A percentile compares a stretch with the other conserved stretches of the same genome.
Conservation (phyloP, 1,284 basidiomycete species). For the Pyrrhoderma noxium region DNA sequence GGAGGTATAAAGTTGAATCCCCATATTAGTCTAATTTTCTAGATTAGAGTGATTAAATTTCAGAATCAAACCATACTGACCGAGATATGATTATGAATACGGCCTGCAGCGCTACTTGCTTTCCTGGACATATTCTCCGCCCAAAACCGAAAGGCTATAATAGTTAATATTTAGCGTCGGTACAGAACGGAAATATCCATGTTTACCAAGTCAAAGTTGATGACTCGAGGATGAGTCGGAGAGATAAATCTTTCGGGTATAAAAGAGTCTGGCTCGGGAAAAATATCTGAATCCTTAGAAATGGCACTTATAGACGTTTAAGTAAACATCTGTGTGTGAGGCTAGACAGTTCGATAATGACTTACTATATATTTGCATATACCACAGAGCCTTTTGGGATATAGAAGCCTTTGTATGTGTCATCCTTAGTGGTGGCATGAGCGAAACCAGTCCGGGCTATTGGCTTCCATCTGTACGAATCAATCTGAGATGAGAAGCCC, state of each 20-base stretch:
- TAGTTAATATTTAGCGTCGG: too few relatives aligned
- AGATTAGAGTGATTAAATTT: not conserved
- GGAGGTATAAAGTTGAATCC: slow-evolving; percentile 3
- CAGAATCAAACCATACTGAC: not conserved
- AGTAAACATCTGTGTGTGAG: too few relatives aligned
- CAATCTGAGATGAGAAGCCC: too few relatives aligned
- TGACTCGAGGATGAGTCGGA: slow-evolving; percentile 10
- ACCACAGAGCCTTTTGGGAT: slow-evolving; percentile 18
- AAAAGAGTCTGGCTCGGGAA: slow-evolving; percentile 21
- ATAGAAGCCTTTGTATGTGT: slow-evolving; percentile 21
- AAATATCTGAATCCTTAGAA: slow-evolving; percentile 19
- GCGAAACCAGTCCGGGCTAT: slow-evolving; percentile 22
- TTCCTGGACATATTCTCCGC: slow-evolving; percentile 18
- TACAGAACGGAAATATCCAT: too few relatives aligned
- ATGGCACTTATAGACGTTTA: slow-evolving; percentile 18
- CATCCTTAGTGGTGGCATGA: slow-evolving; percentile 33
- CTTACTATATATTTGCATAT: slow-evolving; percentile 17
- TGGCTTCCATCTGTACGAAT: slow-evolving; percentile 5
- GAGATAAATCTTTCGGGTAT: slow-evolving; percentile 14
- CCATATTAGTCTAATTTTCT: slow-evolving; percentile 1
- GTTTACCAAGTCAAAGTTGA: slow-evolving; percentile 10
- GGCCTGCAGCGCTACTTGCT: slow-evolving; percentile 14
- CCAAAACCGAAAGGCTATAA: slow-evolving; percentile 20
- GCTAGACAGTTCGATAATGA: not conserved
- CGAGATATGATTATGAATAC: slow-evolving; percentile 17